Evolutionary conservation across 768 basidiomycete genomes (phyloP).

Genomic region (Hericium rajendrae): DNA sequence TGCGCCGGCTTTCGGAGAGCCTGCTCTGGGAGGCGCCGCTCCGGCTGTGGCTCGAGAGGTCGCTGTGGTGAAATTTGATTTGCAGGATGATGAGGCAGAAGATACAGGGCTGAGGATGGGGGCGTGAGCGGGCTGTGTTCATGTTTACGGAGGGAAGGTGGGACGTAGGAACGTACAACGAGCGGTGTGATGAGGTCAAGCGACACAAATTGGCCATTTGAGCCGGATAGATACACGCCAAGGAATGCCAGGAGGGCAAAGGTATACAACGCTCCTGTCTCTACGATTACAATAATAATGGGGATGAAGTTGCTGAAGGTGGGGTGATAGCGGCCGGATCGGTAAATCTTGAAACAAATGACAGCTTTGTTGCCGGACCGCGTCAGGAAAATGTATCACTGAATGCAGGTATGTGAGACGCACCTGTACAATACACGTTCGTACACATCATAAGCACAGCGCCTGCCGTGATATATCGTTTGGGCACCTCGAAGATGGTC

Average conservation of each 20-base stretch:
- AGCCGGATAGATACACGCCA: neutral
- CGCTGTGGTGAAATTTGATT: neutral
- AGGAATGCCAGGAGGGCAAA: neutral
- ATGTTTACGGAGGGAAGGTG: neutral
- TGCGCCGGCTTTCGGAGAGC: neutral
- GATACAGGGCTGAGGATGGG: neutral
- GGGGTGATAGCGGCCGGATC: neutral
- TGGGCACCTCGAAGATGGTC: neutral
- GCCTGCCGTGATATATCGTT: neutral
- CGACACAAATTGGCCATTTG: neutral
- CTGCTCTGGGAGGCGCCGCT: neutral
- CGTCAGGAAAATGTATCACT: neutral
- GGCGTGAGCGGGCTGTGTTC: neutral
- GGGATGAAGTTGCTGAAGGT: neutral
- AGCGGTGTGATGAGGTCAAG: neutral
- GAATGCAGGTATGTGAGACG: neutral
- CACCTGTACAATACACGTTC: neutral
- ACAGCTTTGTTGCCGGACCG: neutral
- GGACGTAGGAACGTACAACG: neutral
- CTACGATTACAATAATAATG: neutral
- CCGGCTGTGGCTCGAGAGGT: neutral
- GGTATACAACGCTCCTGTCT: neutral
- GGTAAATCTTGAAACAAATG: neutral
- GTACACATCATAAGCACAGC: neutral
- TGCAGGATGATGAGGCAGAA: neutral